These are phyloP conservation scores for Dipsacomyces acuminosporus DNA, from an alignment of 371 early-diverging fungal genomes.

Conservation along the genomic window DNA sequence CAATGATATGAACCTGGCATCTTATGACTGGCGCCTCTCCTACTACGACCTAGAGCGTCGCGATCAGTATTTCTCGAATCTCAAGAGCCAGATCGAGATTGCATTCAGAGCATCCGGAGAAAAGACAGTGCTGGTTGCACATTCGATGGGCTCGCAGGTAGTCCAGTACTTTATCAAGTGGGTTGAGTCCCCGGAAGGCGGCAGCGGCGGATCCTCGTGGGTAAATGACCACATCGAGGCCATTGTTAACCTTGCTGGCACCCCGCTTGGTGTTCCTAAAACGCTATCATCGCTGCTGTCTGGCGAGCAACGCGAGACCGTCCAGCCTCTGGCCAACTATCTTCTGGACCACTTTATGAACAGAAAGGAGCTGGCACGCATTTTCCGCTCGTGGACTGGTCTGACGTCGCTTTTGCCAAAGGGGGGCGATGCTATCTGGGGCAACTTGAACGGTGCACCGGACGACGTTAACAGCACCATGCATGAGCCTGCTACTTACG, in stretches of 20 bases:
- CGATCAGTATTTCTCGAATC: slow-evolving; percentile 77
- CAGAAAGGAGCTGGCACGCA: slow-evolving; percentile 63
- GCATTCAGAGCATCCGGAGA: slow-evolving; percentile 50
- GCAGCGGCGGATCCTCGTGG: slow-evolving; percentile 75
- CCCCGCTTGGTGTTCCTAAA: slow-evolving; percentile 87
- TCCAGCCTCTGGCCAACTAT: slow-evolving; percentile 72
- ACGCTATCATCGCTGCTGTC: slow-evolving; percentile 69
- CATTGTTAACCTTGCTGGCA: slow-evolving; percentile 83
- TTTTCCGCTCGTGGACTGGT: slow-evolving; percentile 86
- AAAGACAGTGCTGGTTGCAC: slow-evolving; percentile 64
- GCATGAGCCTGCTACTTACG: background rate
- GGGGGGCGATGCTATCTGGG: slow-evolving; percentile 85
- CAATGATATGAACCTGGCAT: slow-evolving; percentile 79
- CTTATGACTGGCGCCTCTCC: slow-evolving; percentile 92
- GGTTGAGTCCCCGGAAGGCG: slow-evolving; percentile 70
- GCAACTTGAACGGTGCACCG: slow-evolving; percentile 58
- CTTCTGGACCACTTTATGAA: slow-evolving; percentile 84
- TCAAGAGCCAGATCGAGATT: slow-evolving; percentile 74
- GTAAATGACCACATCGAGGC: slow-evolving; percentile 75
- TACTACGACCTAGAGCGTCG: slow-evolving; percentile 78
- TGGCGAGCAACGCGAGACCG: slow-evolving; percentile 86
- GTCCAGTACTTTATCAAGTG: slow-evolving; percentile 88
- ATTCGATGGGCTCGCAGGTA: slow-evolving; percentile 68
- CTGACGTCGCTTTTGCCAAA: slow-evolving; percentile 75
- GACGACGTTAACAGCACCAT: slow-evolving; percentile 50